phyloP scores from a whole-genome alignment of 73 alveolate species.

The Blepharisma stoltei region DNA sequence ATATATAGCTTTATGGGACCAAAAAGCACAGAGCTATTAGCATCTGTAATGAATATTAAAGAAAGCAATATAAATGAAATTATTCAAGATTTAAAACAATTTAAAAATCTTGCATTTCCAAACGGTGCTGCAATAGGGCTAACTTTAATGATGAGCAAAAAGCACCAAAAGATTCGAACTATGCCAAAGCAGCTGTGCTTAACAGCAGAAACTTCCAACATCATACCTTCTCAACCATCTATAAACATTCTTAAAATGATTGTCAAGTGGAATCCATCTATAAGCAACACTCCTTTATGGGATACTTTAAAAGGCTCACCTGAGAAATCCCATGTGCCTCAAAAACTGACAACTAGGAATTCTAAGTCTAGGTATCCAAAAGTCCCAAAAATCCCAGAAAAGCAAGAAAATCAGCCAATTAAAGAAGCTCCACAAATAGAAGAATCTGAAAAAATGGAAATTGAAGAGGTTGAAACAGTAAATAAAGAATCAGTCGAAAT shows the following conservation, averaged over 20 bases:
- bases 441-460: slow-evolving; percentile 25
- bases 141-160: no score
- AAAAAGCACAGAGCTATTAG: not conserved
- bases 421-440: slow-evolving; percentile 28
- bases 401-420: slow-evolving; percentile 30
- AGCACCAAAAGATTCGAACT: no score
- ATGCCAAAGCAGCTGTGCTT: no score
- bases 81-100: not conserved
- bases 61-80: not conserved
- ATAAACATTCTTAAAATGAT: not conserved
- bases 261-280: not conserved
- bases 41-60: not conserved
- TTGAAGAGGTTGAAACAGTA: not conserved
- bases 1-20: slow-evolving; percentile 1
- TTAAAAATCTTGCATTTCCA: not conserved
- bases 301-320: not conserved
- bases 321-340: not conserved
- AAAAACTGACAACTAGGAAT: slow-evolving; percentile 30
- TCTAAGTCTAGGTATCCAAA: not conserved
- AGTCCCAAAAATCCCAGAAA: slow-evolving; percentile 25
- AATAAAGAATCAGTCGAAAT: slow-evolving; percentile 21
- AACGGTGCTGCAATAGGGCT: not conserved
- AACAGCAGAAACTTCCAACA: not conserved
- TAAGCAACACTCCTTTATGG: not conserved
- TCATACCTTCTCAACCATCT: slow-evolving; percentile 5